A percentile compares a stretch with the other conserved stretches of the same genome.
phyloP scores from a whole-genome alignment of 257 asterid species.

The Plantago major region DNA sequence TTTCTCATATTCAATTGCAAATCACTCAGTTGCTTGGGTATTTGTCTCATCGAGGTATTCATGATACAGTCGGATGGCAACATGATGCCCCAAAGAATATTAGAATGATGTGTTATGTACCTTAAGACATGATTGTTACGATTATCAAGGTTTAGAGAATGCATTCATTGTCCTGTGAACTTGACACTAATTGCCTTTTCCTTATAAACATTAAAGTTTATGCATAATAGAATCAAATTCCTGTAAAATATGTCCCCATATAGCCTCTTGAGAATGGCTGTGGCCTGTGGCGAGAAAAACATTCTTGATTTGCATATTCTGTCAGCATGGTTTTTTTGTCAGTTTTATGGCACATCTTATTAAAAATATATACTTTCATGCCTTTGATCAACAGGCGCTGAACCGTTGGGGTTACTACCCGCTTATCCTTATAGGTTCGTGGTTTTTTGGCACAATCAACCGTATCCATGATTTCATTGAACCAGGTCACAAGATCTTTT shows the following conservation, averaged over 20 bases:
- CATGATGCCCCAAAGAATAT: slow-evolving; percentile 7
- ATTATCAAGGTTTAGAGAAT: neutral
- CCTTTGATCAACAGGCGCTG: slow-evolving; percentile 52
- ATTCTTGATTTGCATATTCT: slow-evolving; percentile 4
- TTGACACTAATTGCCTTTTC: too few species aligned
- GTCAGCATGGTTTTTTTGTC: neutral
- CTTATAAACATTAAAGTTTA: too few species aligned
- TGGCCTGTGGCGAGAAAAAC: neutral
- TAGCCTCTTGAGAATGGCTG: too few species aligned
- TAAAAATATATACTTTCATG: neutral
- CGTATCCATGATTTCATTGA: slow-evolving; percentile 90
- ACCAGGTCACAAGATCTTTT: slow-evolving; percentile 82
- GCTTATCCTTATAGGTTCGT: slow-evolving; percentile 89
- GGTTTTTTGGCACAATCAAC: slow-evolving; percentile 96
- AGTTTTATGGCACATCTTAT: neutral
- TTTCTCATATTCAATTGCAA: neutral
- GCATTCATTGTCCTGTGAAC: neutral
- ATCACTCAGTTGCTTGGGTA: slow-evolving; percentile 2
- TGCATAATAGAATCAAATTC: too few species aligned
- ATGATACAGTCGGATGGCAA: neutral
- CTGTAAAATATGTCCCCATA: too few species aligned
- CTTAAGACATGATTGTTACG: neutral
- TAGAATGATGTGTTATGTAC: slow-evolving; percentile 13
- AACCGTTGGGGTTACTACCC: slow-evolving; percentile 98
- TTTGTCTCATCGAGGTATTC: slow-evolving; percentile 6